A percentile compares a stretch with the other conserved stretches of the same genome.
Conservation (phyloP, 2,329 filamentous ascomycete species). For the Curvularia spicifera region DNA sequence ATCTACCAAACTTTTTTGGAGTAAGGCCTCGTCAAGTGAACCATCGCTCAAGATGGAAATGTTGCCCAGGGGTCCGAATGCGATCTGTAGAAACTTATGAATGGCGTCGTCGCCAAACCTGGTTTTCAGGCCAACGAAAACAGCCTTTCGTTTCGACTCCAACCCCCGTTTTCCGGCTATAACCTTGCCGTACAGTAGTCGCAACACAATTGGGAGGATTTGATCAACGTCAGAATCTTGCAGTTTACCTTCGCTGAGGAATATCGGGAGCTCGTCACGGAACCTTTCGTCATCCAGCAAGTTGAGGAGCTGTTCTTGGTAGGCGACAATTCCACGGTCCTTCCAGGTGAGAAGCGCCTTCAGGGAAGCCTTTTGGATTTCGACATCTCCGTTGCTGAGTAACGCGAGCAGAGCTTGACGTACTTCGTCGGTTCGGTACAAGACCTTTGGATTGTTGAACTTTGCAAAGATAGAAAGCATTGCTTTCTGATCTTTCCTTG, state of each 20-base stretch:
- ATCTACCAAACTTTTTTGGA: conserved; percentile 62
- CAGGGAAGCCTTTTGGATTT: conserved; percentile 84
- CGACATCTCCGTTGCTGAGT: conserved; percentile 85
- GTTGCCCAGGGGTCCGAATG: conserved; percentile 72
- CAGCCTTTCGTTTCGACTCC: conserved; percentile 74
- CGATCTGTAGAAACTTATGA: conserved; percentile 81
- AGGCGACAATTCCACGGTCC: conserved; percentile 72
- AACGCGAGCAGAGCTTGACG: conserved; percentile 76
- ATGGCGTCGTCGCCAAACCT: conserved; percentile 77
- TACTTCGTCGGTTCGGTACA: conserved; percentile 79
- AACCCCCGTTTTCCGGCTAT: conserved; percentile 85
- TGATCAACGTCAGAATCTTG: conserved; percentile 73
- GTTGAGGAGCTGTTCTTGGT: conserved; percentile 84
- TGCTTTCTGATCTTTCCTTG: conserved; percentile 79
- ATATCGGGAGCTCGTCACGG: conserved; percentile 89
- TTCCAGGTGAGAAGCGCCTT: conserved; percentile 92
- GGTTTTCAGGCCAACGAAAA: conserved; percentile 75
- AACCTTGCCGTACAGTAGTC: conserved; percentile 86
- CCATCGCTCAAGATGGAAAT: conserved; percentile 64
- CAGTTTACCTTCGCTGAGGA: conserved; percentile 74
- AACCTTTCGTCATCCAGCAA: conserved; percentile 90
- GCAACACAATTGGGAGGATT: conserved; percentile 84
- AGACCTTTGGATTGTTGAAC: conserved; percentile 83
- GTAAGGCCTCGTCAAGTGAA: conserved; percentile 54
- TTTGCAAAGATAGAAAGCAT: conserved; percentile 82